phyloP scores from a whole-genome alignment of 768 basidiomycete species.

The Clavaria fumosa region DNA sequence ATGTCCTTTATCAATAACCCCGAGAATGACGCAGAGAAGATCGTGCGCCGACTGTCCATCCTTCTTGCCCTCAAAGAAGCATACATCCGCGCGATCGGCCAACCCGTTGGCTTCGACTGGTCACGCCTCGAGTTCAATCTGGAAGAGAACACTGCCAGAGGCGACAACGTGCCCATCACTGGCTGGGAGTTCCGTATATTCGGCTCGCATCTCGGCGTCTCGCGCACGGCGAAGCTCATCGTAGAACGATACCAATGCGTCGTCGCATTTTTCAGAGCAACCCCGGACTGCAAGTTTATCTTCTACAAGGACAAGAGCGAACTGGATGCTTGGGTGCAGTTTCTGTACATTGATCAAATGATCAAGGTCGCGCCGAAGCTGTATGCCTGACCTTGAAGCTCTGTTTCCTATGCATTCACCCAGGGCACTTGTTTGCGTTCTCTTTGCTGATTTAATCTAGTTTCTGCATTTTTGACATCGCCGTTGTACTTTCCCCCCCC shows the following conservation, averaged over 20 bases:
- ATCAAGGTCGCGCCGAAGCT: conserved; percentile 66
- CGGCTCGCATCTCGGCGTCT: conserved; percentile 55
- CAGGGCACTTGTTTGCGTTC: too few relatives aligned
- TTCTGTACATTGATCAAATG: conserved; percentile 71
- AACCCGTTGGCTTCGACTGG: conserved; percentile 67
- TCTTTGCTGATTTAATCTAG: too few relatives aligned
- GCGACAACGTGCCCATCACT: conserved; percentile 50
- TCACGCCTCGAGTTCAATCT: conserved; percentile 74
- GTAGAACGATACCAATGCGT: conserved; percentile 66
- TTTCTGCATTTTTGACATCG: too few relatives aligned
- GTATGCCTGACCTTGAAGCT: too few relatives aligned
- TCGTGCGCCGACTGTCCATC: conserved; percentile 61
- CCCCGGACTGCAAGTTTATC: conserved; percentile 47
- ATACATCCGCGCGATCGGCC: conserved; percentile 75
- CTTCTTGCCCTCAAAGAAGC: conserved; percentile 67
- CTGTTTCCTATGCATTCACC: too few relatives aligned
- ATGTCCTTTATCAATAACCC: conserved; percentile 33
- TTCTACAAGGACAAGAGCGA: conserved; percentile 56
- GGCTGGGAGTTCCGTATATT: conserved; percentile 86
- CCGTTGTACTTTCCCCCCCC: too few relatives aligned
- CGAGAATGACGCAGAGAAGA: conserved; percentile 43
- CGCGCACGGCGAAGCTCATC: conserved; percentile 35
- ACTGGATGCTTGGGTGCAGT: conserved; percentile 70
- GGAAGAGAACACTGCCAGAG: conserved; percentile 38
- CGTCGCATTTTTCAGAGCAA: conserved; percentile 61